Conservation (phyloP, 495 filamentous ascomycete species). For the Lasiosphaeriaceae sp. region DNA sequence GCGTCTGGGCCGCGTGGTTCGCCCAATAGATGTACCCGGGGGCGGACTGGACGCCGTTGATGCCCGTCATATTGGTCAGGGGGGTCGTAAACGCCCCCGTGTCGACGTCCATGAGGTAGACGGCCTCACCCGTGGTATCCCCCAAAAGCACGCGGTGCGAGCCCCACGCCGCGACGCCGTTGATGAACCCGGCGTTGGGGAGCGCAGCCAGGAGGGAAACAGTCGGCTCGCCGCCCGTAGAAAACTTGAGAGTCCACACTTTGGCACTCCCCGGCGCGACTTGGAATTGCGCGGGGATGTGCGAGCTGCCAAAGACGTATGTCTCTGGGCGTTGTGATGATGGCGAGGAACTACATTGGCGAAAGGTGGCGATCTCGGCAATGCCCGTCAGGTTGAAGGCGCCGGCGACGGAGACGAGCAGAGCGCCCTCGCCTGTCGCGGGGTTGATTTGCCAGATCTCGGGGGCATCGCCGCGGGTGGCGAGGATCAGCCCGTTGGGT, state of each 20-base stretch:
- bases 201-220: constrained; percentile 27
- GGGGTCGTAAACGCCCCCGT: constrained; percentile 6
- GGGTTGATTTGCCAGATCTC: constrained; percentile 41
- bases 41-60: constrained; percentile 37
- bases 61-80: constrained; percentile 21
- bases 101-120: constrained; percentile 10
- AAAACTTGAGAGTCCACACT: constrained; percentile 30
- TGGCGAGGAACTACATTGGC: neutral
- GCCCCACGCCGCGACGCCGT: constrained; percentile 34
- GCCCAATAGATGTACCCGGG: constrained; percentile 38
- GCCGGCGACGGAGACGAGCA: constrained; percentile 31
- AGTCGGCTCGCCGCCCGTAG: neutral
- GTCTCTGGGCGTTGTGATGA: constrained; percentile 19
- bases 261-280: constrained; percentile 34
- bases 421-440: constrained; percentile 23
- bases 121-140: constrained; percentile 15
- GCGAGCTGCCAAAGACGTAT: constrained; percentile 39
- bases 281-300: constrained; percentile 28
- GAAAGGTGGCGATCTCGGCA: constrained; percentile 29
- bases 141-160: constrained; percentile 26
- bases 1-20: constrained; percentile 11
- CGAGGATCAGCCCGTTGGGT: constrained; percentile 24
- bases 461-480: constrained; percentile 18
- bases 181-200: constrained; percentile 35
- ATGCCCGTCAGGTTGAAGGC: constrained; percentile 40